Evolutionary conservation across 371 early-diverging fungal genomes (phyloP), one percentile per base, ranked within the genome.

Genomic region (Mortierella sp.): DNA sequence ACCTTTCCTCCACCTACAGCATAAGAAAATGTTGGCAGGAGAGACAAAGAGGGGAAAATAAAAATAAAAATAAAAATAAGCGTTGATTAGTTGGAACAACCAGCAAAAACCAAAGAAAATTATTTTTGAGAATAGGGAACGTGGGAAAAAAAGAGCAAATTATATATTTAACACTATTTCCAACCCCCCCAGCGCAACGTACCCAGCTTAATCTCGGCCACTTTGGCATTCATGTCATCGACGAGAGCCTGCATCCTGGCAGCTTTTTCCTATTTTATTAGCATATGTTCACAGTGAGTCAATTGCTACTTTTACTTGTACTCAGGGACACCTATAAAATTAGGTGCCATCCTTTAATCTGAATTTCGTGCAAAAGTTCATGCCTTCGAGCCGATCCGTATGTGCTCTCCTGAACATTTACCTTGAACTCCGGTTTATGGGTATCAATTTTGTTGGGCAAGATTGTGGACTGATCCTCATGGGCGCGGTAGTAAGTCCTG

Each of bases 1-100:
- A 84, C 90, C 72, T 93, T 93, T 54, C 97, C 97, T 70, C 99
- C 99, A 62, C 99, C 99, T 92, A 72, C 66, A 47, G 5, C 60
- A 19, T 23, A 32, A 49, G n/a, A 19, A 58, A 19, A 60, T 22
- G 56, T 37, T 35, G 35, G 17, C 32, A 32, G 3, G n/a, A 43
- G 13, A 45, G 19, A n/a, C 26, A n/a, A 56, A 34, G 22, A 35
- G 26, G n/a, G 28, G 51, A 51, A 47, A 22, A 22, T 13, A 13
- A 61, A 29, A 34, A 29, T 22, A 59, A 45, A 51, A 58, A 60
- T 15, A 19, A 19, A 6, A 6, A 45, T 37, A 37, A 15, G 15
- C 19, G 45, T 19, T 45, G 10, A 17, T 45, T 45, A 45, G 45
- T 19, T n/a, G n/a, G n/a, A n/a, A 40, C 28, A 7, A 37, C 0